Evolutionary conservation across 2,329 filamentous ascomycete species (phyloP).

Genomic region (Aspergillus flavus): DNA sequence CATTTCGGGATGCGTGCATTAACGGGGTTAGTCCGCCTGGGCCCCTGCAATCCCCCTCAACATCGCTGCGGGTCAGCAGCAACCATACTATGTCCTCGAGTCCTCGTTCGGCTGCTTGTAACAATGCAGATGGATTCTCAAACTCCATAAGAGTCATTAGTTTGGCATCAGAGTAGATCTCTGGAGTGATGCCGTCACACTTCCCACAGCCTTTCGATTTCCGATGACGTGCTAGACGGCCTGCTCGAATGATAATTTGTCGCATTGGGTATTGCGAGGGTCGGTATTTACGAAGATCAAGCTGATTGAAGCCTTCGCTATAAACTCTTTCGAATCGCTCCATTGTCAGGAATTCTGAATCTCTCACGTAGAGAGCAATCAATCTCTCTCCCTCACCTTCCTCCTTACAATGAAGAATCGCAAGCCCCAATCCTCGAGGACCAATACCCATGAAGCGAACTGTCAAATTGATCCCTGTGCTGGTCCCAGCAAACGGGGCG

Average conservation of each 20-base stretch:
- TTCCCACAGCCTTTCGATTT: background rate
- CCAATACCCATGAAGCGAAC: background rate
- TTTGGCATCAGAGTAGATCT: background rate
- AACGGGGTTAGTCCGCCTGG: no score
- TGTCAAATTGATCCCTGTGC: background rate
- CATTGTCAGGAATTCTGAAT: background rate
- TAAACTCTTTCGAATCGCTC: background rate
- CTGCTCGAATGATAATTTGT: background rate
- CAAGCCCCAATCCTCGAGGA: background rate
- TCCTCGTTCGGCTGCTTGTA: background rate
- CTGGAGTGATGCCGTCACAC: background rate
- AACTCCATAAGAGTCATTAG: background rate
- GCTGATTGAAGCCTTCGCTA: background rate
- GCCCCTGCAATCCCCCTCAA: background rate
- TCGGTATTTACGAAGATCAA: background rate
- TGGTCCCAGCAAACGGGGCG: background rate
- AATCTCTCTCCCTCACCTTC: background rate
- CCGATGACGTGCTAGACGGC: background rate
- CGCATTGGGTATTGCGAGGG: background rate
- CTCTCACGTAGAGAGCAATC: background rate
- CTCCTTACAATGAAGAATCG: background rate
- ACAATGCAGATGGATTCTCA: rapidly evolving
- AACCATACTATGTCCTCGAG: background rate
- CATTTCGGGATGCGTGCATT: background rate
- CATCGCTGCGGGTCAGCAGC: background rate